Evolutionary conservation across 768 basidiomycete genomes (phyloP), one percentile per base, ranked within the genome.

Genomic region (Collybia nuda): DNA sequence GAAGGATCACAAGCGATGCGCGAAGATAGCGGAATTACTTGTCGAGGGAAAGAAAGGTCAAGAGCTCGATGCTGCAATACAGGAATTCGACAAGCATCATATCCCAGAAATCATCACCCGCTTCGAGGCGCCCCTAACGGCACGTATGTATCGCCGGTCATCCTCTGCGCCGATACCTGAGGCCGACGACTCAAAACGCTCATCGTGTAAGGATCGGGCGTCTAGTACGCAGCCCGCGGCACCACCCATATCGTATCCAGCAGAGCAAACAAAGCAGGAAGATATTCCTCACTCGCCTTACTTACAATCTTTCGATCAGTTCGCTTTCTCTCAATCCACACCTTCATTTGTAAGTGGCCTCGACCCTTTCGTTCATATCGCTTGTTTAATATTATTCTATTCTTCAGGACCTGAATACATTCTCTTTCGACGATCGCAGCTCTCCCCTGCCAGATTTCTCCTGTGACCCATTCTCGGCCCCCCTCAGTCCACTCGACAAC

Each of bases 101-200:
- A 69, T 78, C 36, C 76, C 85, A 8, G 77, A 83, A 64, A 70
- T 89, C 59, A 74, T 86, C 38, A 87, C 87, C 8, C 77, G 86
- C 46, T 89, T 89, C 63, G 86, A 88, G 63, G 74, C 78, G 1
- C 87, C 87, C 37, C 79, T 89, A 36, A 89, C 87, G 0, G 86
- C 83, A n/a, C 76, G 80, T 46, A 73, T 78, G 40, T 90, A 81
- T 70, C 78, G 80, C 38, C 81, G 87, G 29, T 86, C 85, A 21
- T 85, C 84, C 9, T 88, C 85, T 39, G 79, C 74, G 2, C 82
- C 82, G 1, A 65, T 77, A 19, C 71, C 74, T 8, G 74, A 77
- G 4, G 72, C 69, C 35, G 67, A 68, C 40, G 61, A 65, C 18
- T 61, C 61, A 5, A 51, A 63, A 38, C 21, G 48, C n/a, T 43